Evolutionary conservation across 352 stramenopile species (phyloP).

Genomic region (Globisporangium echinulatum): DNA sequence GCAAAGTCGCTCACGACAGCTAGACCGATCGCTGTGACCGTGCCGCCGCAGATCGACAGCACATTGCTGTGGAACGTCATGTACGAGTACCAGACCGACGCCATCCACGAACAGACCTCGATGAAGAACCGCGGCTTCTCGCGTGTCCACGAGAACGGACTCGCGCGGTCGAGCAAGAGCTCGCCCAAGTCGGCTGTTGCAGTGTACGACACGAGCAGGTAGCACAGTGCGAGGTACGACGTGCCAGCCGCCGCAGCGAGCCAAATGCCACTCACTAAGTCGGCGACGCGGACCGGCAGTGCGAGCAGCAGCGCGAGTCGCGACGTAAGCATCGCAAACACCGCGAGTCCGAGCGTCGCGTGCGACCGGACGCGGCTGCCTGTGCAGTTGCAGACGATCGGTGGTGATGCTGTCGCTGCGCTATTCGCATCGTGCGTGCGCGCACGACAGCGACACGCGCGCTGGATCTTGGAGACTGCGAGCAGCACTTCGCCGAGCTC

Average conservation of each 20-base stretch:
- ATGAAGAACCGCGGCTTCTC: slow-evolving; percentile 57
- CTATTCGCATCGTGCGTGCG: slow-evolving; percentile 1
- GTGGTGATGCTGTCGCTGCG: slow-evolving; percentile 4
- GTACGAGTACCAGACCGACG: slow-evolving; percentile 65
- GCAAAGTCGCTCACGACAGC: slow-evolving; percentile 53
- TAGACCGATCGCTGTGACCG: slow-evolving; percentile 28
- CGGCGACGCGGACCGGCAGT: slow-evolving; percentile 32
- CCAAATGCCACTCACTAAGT: slow-evolving; percentile 47
- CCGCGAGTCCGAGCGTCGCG: slow-evolving; percentile 24
- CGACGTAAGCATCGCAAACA: slow-evolving; percentile 21
- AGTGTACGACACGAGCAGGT: slow-evolving; percentile 21
- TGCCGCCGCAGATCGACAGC: slow-evolving; percentile 40
- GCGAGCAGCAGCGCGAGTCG: slow-evolving; percentile 21
- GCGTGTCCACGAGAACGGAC: slow-evolving; percentile 37
- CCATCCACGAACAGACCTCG: slow-evolving; percentile 70
- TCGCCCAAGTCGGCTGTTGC: slow-evolving; percentile 24
- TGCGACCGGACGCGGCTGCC: slow-evolving; percentile 2
- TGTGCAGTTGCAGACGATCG: slow-evolving; percentile 9
- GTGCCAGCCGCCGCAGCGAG: slow-evolving; percentile 39
- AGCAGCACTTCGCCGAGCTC: slow-evolving; percentile 57
- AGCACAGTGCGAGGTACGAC: slow-evolving; percentile 46
- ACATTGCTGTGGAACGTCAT: slow-evolving; percentile 36
- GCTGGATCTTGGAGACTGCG: slow-evolving; percentile 22
- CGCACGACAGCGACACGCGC: slow-evolving; percentile 1
- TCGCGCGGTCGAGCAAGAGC: slow-evolving; percentile 47